phyloP scores from a whole-genome alignment of 2,329 filamentous ascomycete genomes.

The Hypoxylon sp. region DNA sequence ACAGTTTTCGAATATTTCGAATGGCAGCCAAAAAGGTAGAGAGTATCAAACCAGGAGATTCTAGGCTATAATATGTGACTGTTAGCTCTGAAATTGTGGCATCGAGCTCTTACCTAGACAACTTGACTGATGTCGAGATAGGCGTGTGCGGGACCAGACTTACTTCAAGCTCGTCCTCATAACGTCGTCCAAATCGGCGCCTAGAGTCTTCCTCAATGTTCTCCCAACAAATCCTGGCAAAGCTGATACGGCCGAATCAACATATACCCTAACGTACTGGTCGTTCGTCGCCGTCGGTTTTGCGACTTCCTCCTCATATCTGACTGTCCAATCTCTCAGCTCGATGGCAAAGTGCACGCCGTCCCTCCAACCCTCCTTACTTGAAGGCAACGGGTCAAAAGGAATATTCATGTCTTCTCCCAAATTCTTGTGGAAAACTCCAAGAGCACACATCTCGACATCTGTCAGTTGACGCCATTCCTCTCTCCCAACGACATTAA shows the following conservation, averaged over 20 bases:
- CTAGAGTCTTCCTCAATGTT: not conserved
- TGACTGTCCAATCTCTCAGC: slow-evolving; percentile 46
- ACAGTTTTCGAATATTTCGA: not conserved
- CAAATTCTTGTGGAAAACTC: slow-evolving; percentile 49
- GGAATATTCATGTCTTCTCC: slow-evolving; percentile 52
- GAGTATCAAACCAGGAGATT: not conserved
- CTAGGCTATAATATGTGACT: not conserved
- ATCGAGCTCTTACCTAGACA: not conserved
- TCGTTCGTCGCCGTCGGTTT: slow-evolving; percentile 56
- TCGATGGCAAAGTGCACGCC: slow-evolving; percentile 51
- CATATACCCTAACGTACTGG: slow-evolving; percentile 38
- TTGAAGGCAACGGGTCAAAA: slow-evolving; percentile 47
- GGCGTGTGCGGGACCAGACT: not conserved
- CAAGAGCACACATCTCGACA: slow-evolving; percentile 51
- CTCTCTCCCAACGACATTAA: slow-evolving; percentile 42
- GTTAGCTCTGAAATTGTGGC: not conserved
- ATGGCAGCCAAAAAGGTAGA: not conserved
- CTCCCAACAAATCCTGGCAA: slow-evolving; percentile 23
- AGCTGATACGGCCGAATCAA: slow-evolving; percentile 56
- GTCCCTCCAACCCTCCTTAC: slow-evolving; percentile 28
- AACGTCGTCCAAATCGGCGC: not conserved
- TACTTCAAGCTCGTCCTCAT: slow-evolving; percentile 8
- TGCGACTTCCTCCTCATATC: slow-evolving; percentile 46
- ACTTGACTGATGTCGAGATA: not conserved
- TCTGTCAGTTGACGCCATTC: slow-evolving; percentile 50